Evolutionary conservation across 768 basidiomycete genomes (phyloP).

Genomic region (Psilocybe sp.): DNA sequence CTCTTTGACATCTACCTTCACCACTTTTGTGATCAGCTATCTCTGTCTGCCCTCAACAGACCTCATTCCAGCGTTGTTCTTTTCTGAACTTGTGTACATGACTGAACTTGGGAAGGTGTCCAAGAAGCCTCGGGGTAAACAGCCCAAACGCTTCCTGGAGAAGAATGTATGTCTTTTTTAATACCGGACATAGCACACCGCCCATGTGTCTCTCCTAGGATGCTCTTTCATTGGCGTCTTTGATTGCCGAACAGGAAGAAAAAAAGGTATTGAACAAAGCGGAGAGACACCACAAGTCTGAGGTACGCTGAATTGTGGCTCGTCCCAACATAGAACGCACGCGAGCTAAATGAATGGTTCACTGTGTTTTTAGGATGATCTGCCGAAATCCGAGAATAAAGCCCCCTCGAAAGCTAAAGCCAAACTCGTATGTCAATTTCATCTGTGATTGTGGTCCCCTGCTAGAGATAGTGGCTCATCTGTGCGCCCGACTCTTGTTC

Average conservation of each 20-base stretch:
- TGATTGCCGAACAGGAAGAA: constrained; percentile 45
- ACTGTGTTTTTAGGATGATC: constrained; percentile 19
- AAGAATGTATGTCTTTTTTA: constrained; percentile 23
- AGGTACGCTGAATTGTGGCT: constrained; percentile 26
- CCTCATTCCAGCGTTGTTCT: too few species aligned
- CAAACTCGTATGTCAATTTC: constrained; percentile 32
- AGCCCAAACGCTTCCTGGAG: constrained; percentile 34
- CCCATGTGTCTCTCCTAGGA: constrained; percentile 31
- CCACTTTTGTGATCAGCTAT: too few species aligned
- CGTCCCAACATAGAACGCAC: neutral
- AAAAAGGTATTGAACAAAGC: constrained; percentile 36
- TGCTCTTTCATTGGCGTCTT: constrained; percentile 42
- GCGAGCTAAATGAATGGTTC: neutral
- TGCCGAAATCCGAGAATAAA: constrained; percentile 23
- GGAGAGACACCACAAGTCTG: constrained; percentile 36
- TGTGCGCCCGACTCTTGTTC: neutral
- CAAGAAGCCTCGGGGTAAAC: constrained; percentile 18
- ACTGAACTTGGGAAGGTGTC: too few species aligned
- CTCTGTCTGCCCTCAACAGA: too few species aligned
- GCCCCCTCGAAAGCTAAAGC: constrained; percentile 28
- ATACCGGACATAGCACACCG: neutral
- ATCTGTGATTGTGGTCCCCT: neutral
- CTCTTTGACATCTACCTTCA: too few species aligned
- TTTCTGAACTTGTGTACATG: too few species aligned
- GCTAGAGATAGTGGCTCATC: neutral